Conservation (phyloP, 2,329 filamentous ascomycete species). For the Monilinia vaccinii-corymbosi region DNA sequence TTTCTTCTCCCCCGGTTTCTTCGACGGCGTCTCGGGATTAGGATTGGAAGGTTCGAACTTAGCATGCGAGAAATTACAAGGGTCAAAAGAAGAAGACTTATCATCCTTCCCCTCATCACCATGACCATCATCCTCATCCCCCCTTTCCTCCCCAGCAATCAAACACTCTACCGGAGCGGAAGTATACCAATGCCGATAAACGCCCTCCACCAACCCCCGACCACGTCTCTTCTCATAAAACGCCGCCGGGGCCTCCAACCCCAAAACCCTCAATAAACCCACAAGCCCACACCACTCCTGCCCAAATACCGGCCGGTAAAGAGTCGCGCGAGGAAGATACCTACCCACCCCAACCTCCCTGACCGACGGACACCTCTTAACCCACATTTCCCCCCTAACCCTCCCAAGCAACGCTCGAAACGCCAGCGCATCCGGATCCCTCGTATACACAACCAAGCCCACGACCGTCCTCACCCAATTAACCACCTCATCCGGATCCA, state of each 20-base stretch:
- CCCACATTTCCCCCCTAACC: constrained; percentile 9
- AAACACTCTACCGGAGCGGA: background rate
- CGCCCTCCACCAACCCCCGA: background rate
- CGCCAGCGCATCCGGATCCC: background rate
- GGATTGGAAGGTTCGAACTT: too few species aligned
- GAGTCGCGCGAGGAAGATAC: background rate
- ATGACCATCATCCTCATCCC: background rate
- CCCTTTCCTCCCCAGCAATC: accelerated
- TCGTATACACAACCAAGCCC: constrained; percentile 12
- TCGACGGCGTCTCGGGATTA: background rate
- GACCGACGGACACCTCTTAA: background rate
- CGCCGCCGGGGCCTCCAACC: background rate
- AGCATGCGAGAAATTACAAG: too few species aligned
- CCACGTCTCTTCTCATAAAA: background rate
- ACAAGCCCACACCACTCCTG: constrained; percentile 12
- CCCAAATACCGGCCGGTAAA: constrained; percentile 12
- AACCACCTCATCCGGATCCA: constrained; percentile 12
- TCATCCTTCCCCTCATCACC: background rate
- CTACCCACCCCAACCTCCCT: constrained; percentile 7
- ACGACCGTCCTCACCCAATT: constrained; percentile 18
- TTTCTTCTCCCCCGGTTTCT: background rate
- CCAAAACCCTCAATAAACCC: constrained; percentile 11
- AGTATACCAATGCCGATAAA: background rate
- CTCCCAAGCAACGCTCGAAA: background rate
- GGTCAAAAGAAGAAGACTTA: background rate